These are phyloP conservation scores for Chrysoporthe puriensis DNA, from an alignment of 2,329 filamentous ascomycete genomes.

Conservation along the genomic window DNA sequence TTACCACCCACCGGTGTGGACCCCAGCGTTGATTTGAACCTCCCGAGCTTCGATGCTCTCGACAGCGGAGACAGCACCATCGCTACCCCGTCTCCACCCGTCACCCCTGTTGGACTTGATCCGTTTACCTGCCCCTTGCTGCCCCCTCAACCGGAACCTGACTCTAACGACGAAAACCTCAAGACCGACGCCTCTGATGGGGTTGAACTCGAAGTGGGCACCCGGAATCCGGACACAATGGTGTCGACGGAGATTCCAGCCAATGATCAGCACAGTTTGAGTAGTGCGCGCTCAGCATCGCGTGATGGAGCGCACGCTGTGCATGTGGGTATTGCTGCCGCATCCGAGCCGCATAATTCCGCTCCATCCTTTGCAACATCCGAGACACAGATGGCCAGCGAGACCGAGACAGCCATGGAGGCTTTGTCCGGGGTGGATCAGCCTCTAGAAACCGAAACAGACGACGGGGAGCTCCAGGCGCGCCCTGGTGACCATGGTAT, in stretches of 20 bases:
- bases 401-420: neutral
- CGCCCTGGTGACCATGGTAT: neutral
- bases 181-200: slow-evolving; percentile 22
- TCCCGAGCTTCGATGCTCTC: slow-evolving; percentile 7
- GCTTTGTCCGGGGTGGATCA: neutral
- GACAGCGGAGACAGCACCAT: neutral
- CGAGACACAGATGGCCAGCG: neutral
- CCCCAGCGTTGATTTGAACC: slow-evolving; percentile 27
- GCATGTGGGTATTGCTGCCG: neutral
- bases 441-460: neutral
- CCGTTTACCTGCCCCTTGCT: slow-evolving; percentile 15
- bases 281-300: neutral
- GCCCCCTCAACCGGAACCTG: slow-evolving; percentile 13
- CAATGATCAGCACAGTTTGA: neutral
- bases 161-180: slow-evolving; percentile 23
- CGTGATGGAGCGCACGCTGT: neutral
- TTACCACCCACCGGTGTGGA: slow-evolving; percentile 20
- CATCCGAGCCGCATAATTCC: neutral
- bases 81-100: slow-evolving; percentile 1
- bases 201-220: slow-evolving; percentile 1
- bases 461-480: neutral
- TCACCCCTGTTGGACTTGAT: slow-evolving; percentile 16
- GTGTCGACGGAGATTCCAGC: neutral
- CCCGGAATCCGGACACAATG: neutral
- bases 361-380: neutral